Conservation (phyloP, 2,329 filamentous ascomycete species). For the Lasiodiplodia theobromae region DNA sequence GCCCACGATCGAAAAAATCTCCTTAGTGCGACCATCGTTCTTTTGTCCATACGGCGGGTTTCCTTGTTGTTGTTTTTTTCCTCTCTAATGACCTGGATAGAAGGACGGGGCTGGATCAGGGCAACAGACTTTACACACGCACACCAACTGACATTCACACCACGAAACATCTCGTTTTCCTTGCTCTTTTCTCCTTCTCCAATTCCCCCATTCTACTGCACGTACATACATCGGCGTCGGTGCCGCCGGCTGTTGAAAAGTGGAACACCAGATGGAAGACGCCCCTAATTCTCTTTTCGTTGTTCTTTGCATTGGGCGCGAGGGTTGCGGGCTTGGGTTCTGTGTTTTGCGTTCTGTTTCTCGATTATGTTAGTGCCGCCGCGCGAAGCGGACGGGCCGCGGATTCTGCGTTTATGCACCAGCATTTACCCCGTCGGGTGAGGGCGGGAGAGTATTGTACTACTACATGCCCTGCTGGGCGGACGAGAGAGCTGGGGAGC, state of each 20-base stretch:
- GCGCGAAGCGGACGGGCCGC: slow-evolving; percentile 34
- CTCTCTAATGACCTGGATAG: slow-evolving; percentile 30
- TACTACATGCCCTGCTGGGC: slow-evolving; percentile 29
- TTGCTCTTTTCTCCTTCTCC: slow-evolving; percentile 5
- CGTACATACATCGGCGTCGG: slow-evolving; percentile 28
- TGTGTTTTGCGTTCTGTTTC: slow-evolving; percentile 39
- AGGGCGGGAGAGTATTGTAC: slow-evolving; percentile 34
- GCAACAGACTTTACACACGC: slow-evolving; percentile 23
- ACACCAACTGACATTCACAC: slow-evolving; percentile 29
- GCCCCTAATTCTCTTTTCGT: slow-evolving; percentile 18
- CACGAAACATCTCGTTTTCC: slow-evolving; percentile 28
- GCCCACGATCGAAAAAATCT: slow-evolving; percentile 18
- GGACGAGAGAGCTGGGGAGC: slow-evolving; percentile 31
- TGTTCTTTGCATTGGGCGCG: slow-evolving; percentile 23
- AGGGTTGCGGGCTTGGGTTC: slow-evolving; percentile 20
- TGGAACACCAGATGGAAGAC: slow-evolving; percentile 10
- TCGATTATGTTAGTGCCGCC: slow-evolving; percentile 40
- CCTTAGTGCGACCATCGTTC: slow-evolving; percentile 25
- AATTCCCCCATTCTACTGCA: background rate
- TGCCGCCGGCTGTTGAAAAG: slow-evolving; percentile 20
- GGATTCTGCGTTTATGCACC: slow-evolving; percentile 39
- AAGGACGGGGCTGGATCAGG: slow-evolving; percentile 29
- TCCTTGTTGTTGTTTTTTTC: background rate
- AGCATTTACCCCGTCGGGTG: slow-evolving; percentile 36
- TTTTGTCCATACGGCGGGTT: slow-evolving; percentile 25